Conservation (phyloP, 345 rosid genomes). For the Zanthoxylum bungeanum region DNA sequence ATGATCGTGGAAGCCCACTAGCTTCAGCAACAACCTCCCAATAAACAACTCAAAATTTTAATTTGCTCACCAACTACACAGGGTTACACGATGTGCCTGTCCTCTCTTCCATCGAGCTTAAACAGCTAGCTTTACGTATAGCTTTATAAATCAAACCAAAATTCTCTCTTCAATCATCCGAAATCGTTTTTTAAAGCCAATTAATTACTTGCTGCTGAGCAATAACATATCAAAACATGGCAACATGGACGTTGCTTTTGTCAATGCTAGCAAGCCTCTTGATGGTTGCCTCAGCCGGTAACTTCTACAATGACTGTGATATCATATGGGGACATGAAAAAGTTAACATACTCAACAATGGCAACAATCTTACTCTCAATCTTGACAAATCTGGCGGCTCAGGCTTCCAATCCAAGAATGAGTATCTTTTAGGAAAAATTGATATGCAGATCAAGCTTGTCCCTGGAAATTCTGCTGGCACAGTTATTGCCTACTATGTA, state of each 20-base stretch:
- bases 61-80: conserved; percentile 1
- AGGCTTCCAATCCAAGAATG: conserved; percentile 34
- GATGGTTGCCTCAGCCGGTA: conserved; percentile 12
- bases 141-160: neutral
- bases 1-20: neutral
- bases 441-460: conserved; percentile 40
- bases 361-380: conserved; percentile 24
- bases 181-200: neutral
- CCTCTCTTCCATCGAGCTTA: neutral
- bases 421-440: conserved; percentile 31
- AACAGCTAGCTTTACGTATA: too few species aligned
- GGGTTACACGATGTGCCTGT: neutral
- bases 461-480: conserved; percentile 45
- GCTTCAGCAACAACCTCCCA: conserved; percentile 3
- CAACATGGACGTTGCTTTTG: neutral
- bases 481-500: conserved; percentile 42
- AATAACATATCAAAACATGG: neutral
- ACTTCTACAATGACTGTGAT: conserved; percentile 9
- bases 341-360: conserved; percentile 24
- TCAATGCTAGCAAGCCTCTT: neutral
- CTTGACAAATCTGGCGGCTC: conserved; percentile 32
- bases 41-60: neutral
- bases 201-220: neutral
- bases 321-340: conserved; percentile 21
- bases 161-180: neutral